A percentile compares a stretch with the other conserved stretches of the same genome.
These are phyloP conservation scores for Asterochloris sp. DNA, from an alignment of 139 green algal genomes.

Conservation along the genomic window DNA sequence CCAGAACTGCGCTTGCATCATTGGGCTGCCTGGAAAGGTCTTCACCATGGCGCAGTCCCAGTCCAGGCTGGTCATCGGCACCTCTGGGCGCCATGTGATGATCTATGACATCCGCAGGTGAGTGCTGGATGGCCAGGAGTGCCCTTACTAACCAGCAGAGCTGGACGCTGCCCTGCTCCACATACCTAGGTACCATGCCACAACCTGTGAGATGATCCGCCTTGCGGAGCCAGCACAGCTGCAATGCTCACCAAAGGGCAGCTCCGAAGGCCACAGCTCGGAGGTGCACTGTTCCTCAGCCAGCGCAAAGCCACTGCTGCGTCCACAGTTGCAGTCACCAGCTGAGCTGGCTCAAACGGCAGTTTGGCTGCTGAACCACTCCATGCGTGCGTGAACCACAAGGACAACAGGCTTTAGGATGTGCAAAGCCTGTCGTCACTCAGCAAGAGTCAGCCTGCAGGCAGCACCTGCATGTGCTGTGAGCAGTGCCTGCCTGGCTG, in stretches of 20 bases:
- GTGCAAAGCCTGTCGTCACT: no score
- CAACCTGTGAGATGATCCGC: neutral
- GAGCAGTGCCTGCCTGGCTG: neutral
- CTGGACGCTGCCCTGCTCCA: neutral
- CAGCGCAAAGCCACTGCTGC: no score
- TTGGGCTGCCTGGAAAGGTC: conserved; percentile 68
- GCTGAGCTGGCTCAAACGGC: no score
- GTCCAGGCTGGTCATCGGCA: conserved; percentile 70
- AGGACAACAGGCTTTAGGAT: no score
- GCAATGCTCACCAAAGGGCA: no score
- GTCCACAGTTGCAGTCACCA: no score
- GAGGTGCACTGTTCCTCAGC: no score
- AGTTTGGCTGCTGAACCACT: no score
- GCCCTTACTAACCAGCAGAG: neutral
- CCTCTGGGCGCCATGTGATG: conserved; percentile 65
- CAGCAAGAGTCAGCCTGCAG: no score
- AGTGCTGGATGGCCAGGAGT: neutral
- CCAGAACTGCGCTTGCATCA: conserved; percentile 23
- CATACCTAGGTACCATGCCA: neutral
- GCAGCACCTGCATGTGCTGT: no score
- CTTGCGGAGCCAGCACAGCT: neutral
- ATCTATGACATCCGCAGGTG: conserved; percentile 67
- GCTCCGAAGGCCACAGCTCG: no score
- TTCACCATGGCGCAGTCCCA: conserved; percentile 59
- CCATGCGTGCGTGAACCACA: no score